phyloP scores from a whole-genome alignment of 345 rosid genomes.

The Lumnitzera littorea region DNA sequence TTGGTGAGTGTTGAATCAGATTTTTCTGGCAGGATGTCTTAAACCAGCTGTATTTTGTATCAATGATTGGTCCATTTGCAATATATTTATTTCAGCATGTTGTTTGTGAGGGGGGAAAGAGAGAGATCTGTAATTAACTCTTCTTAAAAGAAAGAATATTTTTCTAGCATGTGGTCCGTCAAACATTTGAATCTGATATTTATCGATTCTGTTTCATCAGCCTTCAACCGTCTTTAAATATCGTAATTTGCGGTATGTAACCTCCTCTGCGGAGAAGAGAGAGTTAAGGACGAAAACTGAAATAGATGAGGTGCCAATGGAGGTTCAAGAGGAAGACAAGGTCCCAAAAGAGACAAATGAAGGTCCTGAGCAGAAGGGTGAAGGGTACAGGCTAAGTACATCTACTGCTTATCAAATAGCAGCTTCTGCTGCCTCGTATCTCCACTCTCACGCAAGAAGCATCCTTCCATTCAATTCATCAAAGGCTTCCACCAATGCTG shows the following conservation, averaged over 20 bases:
- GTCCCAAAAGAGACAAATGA: conserved; percentile 17
- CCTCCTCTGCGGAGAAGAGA: conserved; percentile 72
- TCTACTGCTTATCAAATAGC: conserved; percentile 74
- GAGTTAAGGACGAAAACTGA: conserved; percentile 36
- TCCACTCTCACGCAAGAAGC: conserved; percentile 58
- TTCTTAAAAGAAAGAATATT: too few species aligned
- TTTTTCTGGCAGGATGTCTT: too few species aligned
- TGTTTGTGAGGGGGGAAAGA: too few species aligned
- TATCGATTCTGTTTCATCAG: conserved; percentile 24
- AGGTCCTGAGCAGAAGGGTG: conserved; percentile 25
- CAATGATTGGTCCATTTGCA: too few species aligned
- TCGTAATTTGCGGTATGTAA: conserved; percentile 55
- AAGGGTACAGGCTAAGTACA: conserved; percentile 36
- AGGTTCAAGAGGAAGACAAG: conserved; percentile 29
- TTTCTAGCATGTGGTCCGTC: not conserved
- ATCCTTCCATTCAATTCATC: conserved; percentile 52
- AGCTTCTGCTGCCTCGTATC: conserved; percentile 81
- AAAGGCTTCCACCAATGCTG: conserved; percentile 19
- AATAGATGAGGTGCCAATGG: conserved; percentile 24
- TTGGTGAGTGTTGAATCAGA: too few species aligned
- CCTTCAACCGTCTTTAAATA: conserved; percentile 51
- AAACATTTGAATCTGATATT: conserved; percentile 1
- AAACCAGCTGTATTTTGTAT: too few species aligned
- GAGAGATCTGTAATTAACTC: too few species aligned
- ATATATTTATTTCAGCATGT: too few species aligned